Percentiles rank a stretch among this genome's conserved stretches.
These are phyloP conservation scores for Rhizoclosmatium sp. DNA, from an alignment of 192 early-diverging fungal genomes.

Conservation along the genomic window DNA sequence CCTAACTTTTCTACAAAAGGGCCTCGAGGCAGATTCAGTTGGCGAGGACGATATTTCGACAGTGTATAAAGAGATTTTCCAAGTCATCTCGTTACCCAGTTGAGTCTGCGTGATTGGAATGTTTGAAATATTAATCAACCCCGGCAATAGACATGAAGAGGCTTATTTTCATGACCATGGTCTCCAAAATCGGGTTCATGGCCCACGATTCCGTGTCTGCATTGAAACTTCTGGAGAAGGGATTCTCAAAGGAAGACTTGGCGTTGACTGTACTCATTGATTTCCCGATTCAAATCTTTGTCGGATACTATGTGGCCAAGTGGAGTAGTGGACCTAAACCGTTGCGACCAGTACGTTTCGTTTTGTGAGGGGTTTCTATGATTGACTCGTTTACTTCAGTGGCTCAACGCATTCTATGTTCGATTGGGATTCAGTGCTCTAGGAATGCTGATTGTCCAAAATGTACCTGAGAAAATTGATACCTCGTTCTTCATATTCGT, in stretches of 20 bases:
- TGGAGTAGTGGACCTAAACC: conserved; percentile 91
- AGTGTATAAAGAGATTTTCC: conserved; percentile 89
- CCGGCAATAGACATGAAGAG: conserved; percentile 75
- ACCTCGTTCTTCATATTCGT: conserved; percentile 82
- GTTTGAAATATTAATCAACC: neutral
- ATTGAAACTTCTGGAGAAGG: conserved; percentile 93
- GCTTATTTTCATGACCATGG: conserved; percentile 81
- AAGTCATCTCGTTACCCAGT: conserved; percentile 85
- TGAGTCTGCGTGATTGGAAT: conserved; percentile 37
- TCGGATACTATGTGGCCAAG: conserved; percentile 97
- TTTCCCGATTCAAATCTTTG: conserved; percentile 95
- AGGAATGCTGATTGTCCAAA: conserved; percentile 84
- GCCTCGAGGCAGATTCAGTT: conserved; percentile 22
- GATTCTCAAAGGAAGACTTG: conserved; percentile 94
- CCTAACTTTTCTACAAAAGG: conserved; percentile 20
- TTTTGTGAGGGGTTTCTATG: conserved; percentile 20
- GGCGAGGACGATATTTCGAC: conserved; percentile 42
- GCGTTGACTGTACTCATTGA: conserved; percentile 90
- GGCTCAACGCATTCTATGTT: conserved; percentile 90
- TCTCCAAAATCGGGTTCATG: conserved; percentile 94
- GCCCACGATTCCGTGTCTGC: conserved; percentile 94
- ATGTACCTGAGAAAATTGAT: conserved; percentile 76
- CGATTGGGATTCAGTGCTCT: conserved; percentile 78
- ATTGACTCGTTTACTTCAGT: conserved; percentile 51
- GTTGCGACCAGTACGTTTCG: conserved; percentile 71